Percentiles rank a stretch among this genome's conserved stretches.
These are phyloP conservation scores for Talaromyces thailandensis DNA, from an alignment of 495 filamentous ascomycete genomes.

Conservation along the genomic window DNA sequence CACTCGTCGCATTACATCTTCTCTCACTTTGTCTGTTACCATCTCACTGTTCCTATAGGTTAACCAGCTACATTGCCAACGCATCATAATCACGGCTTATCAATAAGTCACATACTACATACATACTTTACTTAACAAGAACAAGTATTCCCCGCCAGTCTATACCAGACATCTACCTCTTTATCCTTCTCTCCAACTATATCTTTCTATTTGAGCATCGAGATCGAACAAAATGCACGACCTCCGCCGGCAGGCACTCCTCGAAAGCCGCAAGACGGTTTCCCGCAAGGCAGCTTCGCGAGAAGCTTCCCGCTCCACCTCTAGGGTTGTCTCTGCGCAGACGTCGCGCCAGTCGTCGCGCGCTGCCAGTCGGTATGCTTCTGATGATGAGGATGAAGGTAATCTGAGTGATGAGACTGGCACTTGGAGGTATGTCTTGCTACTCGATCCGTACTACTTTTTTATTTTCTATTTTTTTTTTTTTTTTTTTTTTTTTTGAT, in stretches of 20 bases:
- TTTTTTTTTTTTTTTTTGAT: constrained; percentile 14
- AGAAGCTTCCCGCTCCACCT: constrained; percentile 55
- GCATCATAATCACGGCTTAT: not conserved
- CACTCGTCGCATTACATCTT: not conserved
- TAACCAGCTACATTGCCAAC: not conserved
- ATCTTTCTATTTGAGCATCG: constrained; percentile 5
- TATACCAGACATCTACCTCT: not conserved
- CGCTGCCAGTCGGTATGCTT: constrained; percentile 43
- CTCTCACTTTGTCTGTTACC: constrained; percentile 5
- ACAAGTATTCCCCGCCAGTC: not conserved
- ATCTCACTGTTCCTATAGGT: constrained; percentile 4
- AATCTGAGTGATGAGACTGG: constrained; percentile 55
- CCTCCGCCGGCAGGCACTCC: constrained; percentile 69
- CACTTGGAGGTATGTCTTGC: constrained; percentile 51
- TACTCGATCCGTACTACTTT: constrained; percentile 9
- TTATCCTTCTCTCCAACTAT: not conserved
- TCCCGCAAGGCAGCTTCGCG: constrained; percentile 80
- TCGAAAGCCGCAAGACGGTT: constrained; percentile 81
- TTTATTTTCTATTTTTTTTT: constrained; percentile 15
- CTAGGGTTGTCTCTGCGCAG: constrained; percentile 51
- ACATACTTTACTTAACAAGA: not conserved
- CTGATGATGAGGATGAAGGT: constrained; percentile 73
- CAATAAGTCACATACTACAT: not conserved
- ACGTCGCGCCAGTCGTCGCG: constrained; percentile 45
- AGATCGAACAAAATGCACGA: constrained; percentile 25